These are phyloP conservation scores for Tribonema minus DNA, from an alignment of 108 stramenopile species.

Conservation along the genomic window DNA sequence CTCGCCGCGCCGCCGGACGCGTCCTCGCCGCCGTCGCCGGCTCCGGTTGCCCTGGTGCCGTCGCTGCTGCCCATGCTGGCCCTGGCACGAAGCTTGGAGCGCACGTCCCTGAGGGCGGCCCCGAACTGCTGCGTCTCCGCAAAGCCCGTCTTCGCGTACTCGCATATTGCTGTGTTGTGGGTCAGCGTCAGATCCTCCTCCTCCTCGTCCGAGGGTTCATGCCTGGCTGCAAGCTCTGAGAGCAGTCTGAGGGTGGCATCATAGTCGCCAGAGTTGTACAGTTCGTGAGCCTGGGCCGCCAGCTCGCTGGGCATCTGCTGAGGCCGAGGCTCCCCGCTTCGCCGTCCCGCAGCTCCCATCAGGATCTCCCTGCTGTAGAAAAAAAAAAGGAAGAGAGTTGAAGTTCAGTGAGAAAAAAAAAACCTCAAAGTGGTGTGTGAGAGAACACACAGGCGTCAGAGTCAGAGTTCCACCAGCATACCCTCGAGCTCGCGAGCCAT, in stretches of 20 bases:
- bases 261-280: slow-evolving; percentile 27
- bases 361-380: too few relatives aligned
- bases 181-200: not conserved
- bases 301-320: too few relatives aligned
- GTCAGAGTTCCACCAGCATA: too few relatives aligned
- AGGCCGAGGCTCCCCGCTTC: too few relatives aligned
- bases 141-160: slow-evolving; percentile 38
- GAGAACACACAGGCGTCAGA: too few relatives aligned
- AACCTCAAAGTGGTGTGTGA: too few relatives aligned
- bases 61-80: not conserved
- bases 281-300: slow-evolving; percentile 18
- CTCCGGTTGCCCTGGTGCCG: not conserved
- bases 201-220: too few relatives aligned
- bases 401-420: too few relatives aligned
- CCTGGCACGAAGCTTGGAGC: not conserved
- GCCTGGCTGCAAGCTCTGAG: not conserved
- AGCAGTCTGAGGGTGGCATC: slow-evolving; percentile 33
- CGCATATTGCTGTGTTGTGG: slow-evolving; percentile 35
- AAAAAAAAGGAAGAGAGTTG: too few relatives aligned
- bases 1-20: not conserved
- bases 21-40: not conserved
- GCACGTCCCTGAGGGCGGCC: slow-evolving; percentile 4
- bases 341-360: too few relatives aligned
- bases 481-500: too few relatives aligned
- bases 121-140: slow-evolving; percentile 5